Base-by-base conservation (phyloP, 1,139 yeast species). In the Candida sp. region DNA sequence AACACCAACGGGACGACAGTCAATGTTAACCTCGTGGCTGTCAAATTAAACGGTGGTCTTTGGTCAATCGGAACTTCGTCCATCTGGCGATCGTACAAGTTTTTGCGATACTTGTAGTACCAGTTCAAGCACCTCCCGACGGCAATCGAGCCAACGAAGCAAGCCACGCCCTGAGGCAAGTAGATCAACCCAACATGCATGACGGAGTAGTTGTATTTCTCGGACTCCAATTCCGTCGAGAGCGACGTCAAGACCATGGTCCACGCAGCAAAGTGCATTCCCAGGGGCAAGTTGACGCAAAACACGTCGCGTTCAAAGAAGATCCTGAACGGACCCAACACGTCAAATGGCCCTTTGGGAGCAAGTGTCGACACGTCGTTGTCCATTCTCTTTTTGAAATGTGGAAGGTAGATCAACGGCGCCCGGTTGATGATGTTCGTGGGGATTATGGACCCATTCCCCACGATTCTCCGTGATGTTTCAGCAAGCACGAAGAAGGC, bases 261-360 rank as follows among this genome's bases (percentile, higher is more conserved):
- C 79, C 79, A 75, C 3, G 65, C 55, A 3, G 78, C 71, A 61
- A 69, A 75, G 54, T 66, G 70, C 9, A 74, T 40, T 0, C 77
- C 78, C 17, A 64, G 60, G 0, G 79, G 72, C 3, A 73, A 32
- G 33, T 75, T 54, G 2, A 64, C 61, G 31, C 65, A 54, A 7
- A 72, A 42, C 4, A 70, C 68, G 22, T 62, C 61, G 4, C 55
- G 54, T 42, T 64, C 55, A 26, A 63, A 46, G 37, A 75, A 58
- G 26, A 75, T 70, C 44, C 57, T 64, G 51, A 68, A 69, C 0
- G 78, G 71, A 9, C 68, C 57, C 5, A 68, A 57, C 9, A 73
- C 41, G 50, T 68, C 68, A 35, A 72, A 61, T 7, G 50, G 46
- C 7, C 49, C 49, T 26, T 47, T 52, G 1, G 64, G 61, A 41